Evolutionary conservation across 2,329 filamentous ascomycete genomes (phyloP).

Genomic region (Aureobasidium mangrovei): DNA sequence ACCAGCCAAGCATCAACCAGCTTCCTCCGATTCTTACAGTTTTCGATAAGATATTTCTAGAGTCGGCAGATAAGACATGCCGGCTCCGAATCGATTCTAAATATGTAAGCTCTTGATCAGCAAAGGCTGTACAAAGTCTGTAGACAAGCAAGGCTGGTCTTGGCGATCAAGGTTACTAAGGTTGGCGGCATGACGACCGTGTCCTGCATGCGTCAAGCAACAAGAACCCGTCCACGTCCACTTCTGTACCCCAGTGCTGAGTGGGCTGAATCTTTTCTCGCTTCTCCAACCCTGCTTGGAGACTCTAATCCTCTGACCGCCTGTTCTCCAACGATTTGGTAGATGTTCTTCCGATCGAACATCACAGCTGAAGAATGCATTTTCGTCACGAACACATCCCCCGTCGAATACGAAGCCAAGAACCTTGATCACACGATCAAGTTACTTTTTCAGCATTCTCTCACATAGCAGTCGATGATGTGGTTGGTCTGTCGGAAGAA

Average conservation of each 20-base stretch:
- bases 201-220: background rate
- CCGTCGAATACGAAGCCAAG: background rate
- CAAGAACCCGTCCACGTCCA: background rate
- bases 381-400: background rate
- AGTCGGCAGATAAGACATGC: no score
- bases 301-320: no score
- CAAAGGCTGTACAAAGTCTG: background rate
- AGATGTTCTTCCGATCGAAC: background rate
- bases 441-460: background rate
- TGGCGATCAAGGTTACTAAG: conserved; percentile 5
- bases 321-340: no score
- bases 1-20: no score
- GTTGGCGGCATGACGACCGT: background rate
- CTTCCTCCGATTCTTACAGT: no score
- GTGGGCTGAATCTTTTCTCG: no score
- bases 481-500: background rate
- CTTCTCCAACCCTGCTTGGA: no score
- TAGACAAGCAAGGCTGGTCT: background rate
- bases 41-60: no score
- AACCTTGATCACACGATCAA: background rate
- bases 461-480: background rate
- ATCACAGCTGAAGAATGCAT: background rate
- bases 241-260: background rate
- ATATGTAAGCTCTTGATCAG: background rate
- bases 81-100: background rate